Conservation (phyloP, 306 rosid species). For the Gynostemma pentaphyllum region DNA sequence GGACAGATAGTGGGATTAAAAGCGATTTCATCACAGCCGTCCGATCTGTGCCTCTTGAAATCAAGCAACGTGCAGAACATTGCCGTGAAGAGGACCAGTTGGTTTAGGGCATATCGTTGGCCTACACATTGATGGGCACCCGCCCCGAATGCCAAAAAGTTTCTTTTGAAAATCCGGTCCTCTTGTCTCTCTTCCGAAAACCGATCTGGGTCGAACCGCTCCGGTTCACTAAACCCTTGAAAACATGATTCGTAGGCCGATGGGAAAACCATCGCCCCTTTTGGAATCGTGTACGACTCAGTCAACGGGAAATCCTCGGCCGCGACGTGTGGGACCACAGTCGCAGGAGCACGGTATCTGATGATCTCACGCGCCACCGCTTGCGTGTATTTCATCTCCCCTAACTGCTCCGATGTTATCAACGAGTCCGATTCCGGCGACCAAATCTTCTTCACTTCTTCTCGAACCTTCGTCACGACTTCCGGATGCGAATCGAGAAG, state of each 20-base stretch:
- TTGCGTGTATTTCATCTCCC: conserved; percentile 61
- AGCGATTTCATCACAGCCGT: conserved; percentile 75
- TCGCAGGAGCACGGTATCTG: conserved; percentile 68
- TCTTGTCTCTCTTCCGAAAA: conserved; percentile 64
- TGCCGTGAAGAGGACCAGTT: conserved; percentile 74
- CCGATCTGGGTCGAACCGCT: conserved; percentile 80
- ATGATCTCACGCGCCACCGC: conserved; percentile 92
- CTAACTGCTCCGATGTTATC: conserved; percentile 44
- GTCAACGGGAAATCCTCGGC: conserved; percentile 46
- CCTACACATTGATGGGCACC: conserved; percentile 95
- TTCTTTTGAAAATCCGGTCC: conserved; percentile 51
- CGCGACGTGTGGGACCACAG: conserved; percentile 73
- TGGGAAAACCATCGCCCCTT: conserved; percentile 76
- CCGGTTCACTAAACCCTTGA: conserved; percentile 70
- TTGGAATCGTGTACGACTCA: conserved; percentile 44
- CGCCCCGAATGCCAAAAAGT: conserved; percentile 74
- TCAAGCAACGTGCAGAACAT: conserved; percentile 59
- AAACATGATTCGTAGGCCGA: conserved; percentile 66
- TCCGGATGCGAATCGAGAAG: conserved; percentile 59
- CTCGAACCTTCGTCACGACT: conserved; percentile 42
- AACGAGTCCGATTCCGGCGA: conserved; percentile 38
- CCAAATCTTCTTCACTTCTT: conserved; percentile 50
- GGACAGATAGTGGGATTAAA: conserved; percentile 81
- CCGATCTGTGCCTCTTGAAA: conserved; percentile 60
- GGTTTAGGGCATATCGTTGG: conserved; percentile 78